phyloP scores from a whole-genome alignment of 495 filamentous ascomycete species.

The Lichina pygmaea region DNA sequence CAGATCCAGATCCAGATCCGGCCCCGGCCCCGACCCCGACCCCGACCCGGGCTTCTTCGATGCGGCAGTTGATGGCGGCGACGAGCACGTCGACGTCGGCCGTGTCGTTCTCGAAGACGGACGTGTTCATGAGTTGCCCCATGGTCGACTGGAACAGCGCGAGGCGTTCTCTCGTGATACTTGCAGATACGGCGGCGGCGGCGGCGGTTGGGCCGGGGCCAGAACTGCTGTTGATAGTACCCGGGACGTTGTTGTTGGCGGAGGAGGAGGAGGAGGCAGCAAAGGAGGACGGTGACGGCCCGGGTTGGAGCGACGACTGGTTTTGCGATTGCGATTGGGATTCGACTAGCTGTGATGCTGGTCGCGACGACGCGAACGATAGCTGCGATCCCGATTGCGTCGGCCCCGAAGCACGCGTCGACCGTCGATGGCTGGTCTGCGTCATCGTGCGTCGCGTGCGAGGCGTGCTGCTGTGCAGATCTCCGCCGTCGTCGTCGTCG shows the following conservation, averaged over 20 bases:
- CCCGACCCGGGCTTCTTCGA: constrained; percentile 10
- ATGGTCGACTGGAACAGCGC: constrained; percentile 51
- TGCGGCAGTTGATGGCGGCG: constrained; percentile 45
- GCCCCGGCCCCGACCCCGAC: too few relatives aligned
- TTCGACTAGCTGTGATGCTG: constrained; percentile 35
- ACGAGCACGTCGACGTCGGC: constrained; percentile 51
- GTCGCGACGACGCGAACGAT: constrained; percentile 37
- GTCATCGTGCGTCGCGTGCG: constrained; percentile 14
- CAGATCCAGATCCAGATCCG: not conserved
- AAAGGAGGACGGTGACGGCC: too few relatives aligned
- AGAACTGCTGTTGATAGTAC: constrained; percentile 3
- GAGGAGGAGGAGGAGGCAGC: too few relatives aligned
- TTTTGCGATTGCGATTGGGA: constrained; percentile 24
- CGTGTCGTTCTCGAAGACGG: constrained; percentile 55
- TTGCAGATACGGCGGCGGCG: constrained; percentile 7
- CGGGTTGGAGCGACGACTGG: constrained; percentile 15
- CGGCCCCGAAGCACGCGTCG: constrained; percentile 7
- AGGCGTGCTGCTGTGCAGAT: constrained; percentile 28
- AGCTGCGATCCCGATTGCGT: constrained; percentile 27
- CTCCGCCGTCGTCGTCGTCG: constrained; percentile 19
- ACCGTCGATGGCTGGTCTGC: constrained; percentile 14
- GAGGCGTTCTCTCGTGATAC: constrained; percentile 17
- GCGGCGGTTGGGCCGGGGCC: constrained; percentile 1
- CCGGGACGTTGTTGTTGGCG: too few relatives aligned
- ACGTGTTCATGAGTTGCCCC: constrained; percentile 51